These are phyloP conservation scores for Coniochaeta prunicola DNA, from an alignment of 2,329 filamentous ascomycete genomes.

Conservation along the genomic window DNA sequence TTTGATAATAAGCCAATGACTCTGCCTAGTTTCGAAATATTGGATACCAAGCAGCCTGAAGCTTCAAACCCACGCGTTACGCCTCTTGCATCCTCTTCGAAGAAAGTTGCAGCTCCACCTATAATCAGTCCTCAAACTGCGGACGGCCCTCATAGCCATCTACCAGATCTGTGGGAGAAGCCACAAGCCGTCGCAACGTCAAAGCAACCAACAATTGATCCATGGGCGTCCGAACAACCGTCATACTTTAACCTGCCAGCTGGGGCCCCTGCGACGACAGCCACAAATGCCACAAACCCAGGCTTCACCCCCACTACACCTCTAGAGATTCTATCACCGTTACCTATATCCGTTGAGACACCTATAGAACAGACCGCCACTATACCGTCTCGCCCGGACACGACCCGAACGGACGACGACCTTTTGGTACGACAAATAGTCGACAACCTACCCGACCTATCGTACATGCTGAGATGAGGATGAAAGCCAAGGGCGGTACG, in stretches of 20 bases:
- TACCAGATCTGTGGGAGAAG: not conserved
- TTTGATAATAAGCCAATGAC: not conserved
- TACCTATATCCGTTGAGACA: not conserved
- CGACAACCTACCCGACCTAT: constrained; percentile 21
- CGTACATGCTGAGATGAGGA: constrained; percentile 25
- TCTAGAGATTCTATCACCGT: not conserved
- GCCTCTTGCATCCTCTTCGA: not conserved
- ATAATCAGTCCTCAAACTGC: not conserved
- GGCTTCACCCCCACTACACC: constrained; percentile 2
- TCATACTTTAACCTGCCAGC: not conserved
- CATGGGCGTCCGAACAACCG: not conserved
- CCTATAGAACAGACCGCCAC: not conserved
- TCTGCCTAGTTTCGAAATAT: not conserved
- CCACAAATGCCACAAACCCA: not conserved
- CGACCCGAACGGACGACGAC: constrained; percentile 6
- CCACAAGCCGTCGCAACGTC: not conserved
- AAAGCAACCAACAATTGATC: not conserved
- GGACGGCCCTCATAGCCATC: not conserved
- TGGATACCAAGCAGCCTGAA: not conserved
- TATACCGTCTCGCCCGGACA: constrained; percentile 2
- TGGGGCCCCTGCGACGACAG: not conserved
- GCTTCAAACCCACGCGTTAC: not conserved
- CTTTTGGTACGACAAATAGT: constrained; percentile 14
- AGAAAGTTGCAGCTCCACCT: not conserved
- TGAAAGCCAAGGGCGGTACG: not conserved